A percentile compares a stretch with the other conserved stretches of the same genome.
Conservation (phyloP, 257 asterid genomes). For the Henckelia pumila region DNA sequence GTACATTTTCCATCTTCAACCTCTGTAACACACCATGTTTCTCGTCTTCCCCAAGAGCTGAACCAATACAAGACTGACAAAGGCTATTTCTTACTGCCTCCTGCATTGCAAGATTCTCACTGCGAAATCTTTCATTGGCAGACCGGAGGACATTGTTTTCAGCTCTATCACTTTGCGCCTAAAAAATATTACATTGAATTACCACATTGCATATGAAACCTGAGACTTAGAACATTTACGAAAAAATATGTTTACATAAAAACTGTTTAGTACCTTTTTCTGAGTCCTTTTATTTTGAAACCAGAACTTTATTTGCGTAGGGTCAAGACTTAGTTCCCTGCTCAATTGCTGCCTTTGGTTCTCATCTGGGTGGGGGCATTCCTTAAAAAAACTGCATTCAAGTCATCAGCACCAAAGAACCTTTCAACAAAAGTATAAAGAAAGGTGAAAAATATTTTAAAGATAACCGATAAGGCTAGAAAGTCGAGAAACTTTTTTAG, state of each 20-base stretch:
- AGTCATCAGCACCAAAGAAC: neutral
- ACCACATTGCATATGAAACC: neutral
- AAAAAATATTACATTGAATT: constrained; percentile 3
- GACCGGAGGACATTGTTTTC: constrained; percentile 44
- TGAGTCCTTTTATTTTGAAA: constrained; percentile 73
- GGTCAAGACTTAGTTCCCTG: constrained; percentile 54
- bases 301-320: constrained; percentile 61
- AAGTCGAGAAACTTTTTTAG: neutral
- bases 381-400: constrained; percentile 53
- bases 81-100: constrained; percentile 40
- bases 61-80: constrained; percentile 45
- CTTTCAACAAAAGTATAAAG: neutral
- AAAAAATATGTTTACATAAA: neutral
- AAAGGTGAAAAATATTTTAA: neutral
- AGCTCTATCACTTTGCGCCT: constrained; percentile 56
- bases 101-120: constrained; percentile 54
- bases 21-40: constrained; percentile 32
- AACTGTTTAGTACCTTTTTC: constrained; percentile 37
- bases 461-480: neutral
- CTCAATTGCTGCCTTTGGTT: constrained; percentile 52
- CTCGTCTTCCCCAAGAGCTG: constrained; percentile 38
- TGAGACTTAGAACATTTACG: neutral
- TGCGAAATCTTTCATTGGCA: constrained; percentile 50
- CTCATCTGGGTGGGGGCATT: constrained; percentile 57
- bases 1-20: constrained; percentile 49